Base-by-base conservation (phyloP, 768 basidiomycete genomes). In the Cubamyces sp. region DNA sequence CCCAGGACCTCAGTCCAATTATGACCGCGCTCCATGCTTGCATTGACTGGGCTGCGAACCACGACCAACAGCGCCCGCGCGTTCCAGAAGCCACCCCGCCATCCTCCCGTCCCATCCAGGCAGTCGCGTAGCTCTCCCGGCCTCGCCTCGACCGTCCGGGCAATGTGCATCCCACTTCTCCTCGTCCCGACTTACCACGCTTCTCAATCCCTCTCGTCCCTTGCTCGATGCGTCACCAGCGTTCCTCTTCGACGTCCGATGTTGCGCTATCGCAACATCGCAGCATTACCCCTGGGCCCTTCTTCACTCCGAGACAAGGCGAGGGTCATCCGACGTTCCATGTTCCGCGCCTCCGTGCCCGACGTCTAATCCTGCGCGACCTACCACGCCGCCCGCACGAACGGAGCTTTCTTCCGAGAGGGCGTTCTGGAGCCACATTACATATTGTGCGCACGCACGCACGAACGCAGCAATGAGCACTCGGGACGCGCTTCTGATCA, bases 281-380 rank as follows among this genome's bases (percentile, higher is more conserved):
- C 43, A 18, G 48, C 26, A 58, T 50, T 47, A 48, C 47, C 59
- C 26, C 37, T 18, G 23, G 28, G 21, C 16, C 41, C 18, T 19
- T 39, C 37, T 42, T 15, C 52, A 15, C 59, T 40, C 59, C 59
- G 59, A 60, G 28, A 3, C 8, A 30, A 3, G 42, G 51, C 30
- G 59, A 53, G 59, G 59, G 59, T 28, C 59, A 48, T 60, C 52
- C 59, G 59, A 41, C 34, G 21, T 21, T 60, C 59, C 59, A 52
- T 47, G 21, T 15, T 30, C 12, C 30, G 19, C 37, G 18, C 28
- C 28, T 30, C 28, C 28, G 8, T 30, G 28, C 28, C 28, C 28
- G 28, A 30, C 28, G 28, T 30, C 28, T 30, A 30, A 30, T 8
- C 28, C 28, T 30, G 28, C 28, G 8, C 28, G 8, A 3, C 28